Conservation (phyloP, 495 filamentous ascomycete genomes). For the Penicillium bovifimosum region DNA sequence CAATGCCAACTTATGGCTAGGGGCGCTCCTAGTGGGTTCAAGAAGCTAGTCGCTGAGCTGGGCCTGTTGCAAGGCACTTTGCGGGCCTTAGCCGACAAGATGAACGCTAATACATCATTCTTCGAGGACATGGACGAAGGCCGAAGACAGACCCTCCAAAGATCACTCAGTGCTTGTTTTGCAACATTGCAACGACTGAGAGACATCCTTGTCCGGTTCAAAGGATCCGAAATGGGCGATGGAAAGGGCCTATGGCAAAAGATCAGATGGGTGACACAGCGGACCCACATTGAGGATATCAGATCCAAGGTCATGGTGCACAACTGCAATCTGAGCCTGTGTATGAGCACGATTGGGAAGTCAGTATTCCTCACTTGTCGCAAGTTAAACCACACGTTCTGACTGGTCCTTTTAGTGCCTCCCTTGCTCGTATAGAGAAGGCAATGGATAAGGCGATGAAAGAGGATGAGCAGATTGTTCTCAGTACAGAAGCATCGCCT, state of each 20-base stretch:
- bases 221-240: constrained; percentile 23
- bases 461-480: constrained; percentile 15
- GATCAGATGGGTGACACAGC: constrained; percentile 32
- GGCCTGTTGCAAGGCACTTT: constrained; percentile 30
- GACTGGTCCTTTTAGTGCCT: constrained; percentile 21
- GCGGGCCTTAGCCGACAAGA: constrained; percentile 25
- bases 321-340: constrained; percentile 32
- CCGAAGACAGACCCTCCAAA: constrained; percentile 25
- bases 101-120: constrained; percentile 25
- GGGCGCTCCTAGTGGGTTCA: constrained; percentile 35
- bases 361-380: constrained; percentile 13
- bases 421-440: constrained; percentile 23
- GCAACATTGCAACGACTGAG: constrained; percentile 26
- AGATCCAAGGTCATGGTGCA: constrained; percentile 36
- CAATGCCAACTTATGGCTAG: constrained; percentile 28
- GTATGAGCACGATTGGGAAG: constrained; percentile 34
- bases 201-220: constrained; percentile 24
- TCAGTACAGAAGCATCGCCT: background rate
- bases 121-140: constrained; percentile 23
- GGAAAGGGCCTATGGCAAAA: constrained; percentile 32
- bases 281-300: constrained; percentile 28
- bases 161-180: constrained; percentile 25
- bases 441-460: constrained; percentile 24
- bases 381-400: background rate
- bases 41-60: constrained; percentile 31